These are phyloP conservation scores for Nakaseomyces sp. DNA, from an alignment of 1,139 yeast species.

Conservation along the genomic window DNA sequence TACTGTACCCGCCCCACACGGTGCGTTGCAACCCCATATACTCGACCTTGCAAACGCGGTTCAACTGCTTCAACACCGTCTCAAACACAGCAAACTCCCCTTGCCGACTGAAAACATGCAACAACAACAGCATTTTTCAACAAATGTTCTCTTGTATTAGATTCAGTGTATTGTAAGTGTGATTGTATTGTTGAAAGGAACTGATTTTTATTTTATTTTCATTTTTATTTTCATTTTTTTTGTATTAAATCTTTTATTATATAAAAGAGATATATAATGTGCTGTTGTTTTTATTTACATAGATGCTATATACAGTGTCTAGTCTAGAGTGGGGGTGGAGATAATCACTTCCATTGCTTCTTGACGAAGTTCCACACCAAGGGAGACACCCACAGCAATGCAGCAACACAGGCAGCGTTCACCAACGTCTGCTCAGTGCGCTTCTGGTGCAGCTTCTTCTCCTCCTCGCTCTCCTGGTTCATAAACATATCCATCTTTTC, in stretches of 20 bases:
- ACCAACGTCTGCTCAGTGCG: slow-evolving; percentile 58
- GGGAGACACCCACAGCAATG: slow-evolving; percentile 72
- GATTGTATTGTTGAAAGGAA: no score
- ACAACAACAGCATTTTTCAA: not conserved
- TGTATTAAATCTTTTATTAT: not conserved
- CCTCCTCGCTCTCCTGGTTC: slow-evolving; percentile 68
- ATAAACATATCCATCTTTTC: slow-evolving; percentile 49
- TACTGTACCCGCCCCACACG: not conserved
- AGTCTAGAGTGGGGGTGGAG: no score
- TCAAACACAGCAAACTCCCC: not conserved
- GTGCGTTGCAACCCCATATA: not conserved
- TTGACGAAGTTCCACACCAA: slow-evolving; percentile 52
- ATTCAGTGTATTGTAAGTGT: no score
- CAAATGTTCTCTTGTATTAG: no score
- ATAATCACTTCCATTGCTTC: slow-evolving; percentile 46
- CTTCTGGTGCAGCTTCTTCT: slow-evolving; percentile 63
- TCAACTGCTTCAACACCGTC: not conserved
- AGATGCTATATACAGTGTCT: no score
- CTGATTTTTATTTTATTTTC: not conserved
- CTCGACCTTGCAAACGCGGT: not conserved
- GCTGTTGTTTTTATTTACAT: not conserved
- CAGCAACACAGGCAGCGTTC: slow-evolving; percentile 63
- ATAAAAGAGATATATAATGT: not conserved
- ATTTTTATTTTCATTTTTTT: not conserved
- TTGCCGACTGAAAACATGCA: not conserved